Conservation (phyloP, 2,329 filamentous ascomycete genomes). For the Aphanoascus verrucosus region DNA sequence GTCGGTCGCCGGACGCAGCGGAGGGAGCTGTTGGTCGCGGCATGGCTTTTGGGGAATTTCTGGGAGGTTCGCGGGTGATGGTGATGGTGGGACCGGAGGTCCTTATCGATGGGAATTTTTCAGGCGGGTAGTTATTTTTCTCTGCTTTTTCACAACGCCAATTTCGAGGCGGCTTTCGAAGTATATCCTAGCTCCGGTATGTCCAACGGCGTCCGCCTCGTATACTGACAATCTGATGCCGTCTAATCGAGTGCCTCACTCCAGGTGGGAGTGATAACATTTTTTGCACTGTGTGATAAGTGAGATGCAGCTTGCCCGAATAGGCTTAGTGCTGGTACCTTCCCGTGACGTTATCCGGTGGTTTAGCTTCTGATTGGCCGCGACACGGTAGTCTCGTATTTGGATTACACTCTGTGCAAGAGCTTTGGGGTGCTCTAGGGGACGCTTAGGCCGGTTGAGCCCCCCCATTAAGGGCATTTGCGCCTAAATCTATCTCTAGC, state of each 20-base stretch:
- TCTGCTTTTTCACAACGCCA: too few relatives aligned
- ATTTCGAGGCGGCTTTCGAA: too few relatives aligned
- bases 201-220: too few relatives aligned
- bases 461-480: too few relatives aligned
- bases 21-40: constrained; percentile 60
- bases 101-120: not conserved
- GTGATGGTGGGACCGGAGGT: not conserved
- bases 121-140: not conserved
- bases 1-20: constrained; percentile 48
- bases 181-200: too few relatives aligned
- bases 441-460: too few relatives aligned
- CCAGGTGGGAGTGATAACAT: constrained; percentile 8
- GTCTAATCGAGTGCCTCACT: not conserved
- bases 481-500: too few relatives aligned
- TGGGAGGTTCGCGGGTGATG: not conserved
- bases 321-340: constrained; percentile 8
- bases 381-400: too few relatives aligned
- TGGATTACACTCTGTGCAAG: too few relatives aligned
- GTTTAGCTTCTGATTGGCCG: too few relatives aligned
- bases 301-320: constrained; percentile 2
- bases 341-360: too few relatives aligned
- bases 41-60: constrained; percentile 37
- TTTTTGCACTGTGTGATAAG: constrained; percentile 12
- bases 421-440: too few relatives aligned
- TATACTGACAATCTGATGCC: not conserved